A percentile compares a stretch with the other conserved stretches of the same genome.
phyloP scores from a whole-genome alignment of 73 alveolate genomes.

The Paramecium caudatum region DNA sequence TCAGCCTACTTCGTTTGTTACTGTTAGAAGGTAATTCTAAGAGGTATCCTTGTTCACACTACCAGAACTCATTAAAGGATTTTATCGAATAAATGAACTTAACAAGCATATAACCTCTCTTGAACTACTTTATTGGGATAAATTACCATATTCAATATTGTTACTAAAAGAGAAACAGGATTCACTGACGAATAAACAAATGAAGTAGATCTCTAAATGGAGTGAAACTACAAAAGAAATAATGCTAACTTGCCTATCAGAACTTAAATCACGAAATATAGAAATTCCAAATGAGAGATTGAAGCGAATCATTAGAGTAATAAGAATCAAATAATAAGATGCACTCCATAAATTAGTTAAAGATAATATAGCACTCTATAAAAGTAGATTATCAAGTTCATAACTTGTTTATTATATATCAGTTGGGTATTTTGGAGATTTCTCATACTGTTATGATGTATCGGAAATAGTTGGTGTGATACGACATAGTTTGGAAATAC shows the following conservation, averaged over 20 bases:
- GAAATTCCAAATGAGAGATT: not conserved
- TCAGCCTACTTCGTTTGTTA: not conserved
- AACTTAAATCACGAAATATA: not conserved
- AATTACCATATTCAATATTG: not conserved
- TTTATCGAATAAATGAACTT: not conserved
- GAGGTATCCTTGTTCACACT: not conserved
- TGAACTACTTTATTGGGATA: slow-evolving; percentile 48
- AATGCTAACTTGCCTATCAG: not conserved
- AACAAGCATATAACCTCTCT: not conserved
- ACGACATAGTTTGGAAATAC: not conserved
- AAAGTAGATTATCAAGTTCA: no score
- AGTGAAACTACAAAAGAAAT: not conserved
- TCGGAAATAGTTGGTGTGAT: not conserved
- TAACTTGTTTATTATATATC: not conserved
- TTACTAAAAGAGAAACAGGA: slow-evolving; percentile 4
- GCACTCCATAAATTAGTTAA: not conserved
- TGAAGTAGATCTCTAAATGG: not conserved
- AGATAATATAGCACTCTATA: not conserved
- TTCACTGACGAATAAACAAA: not conserved
- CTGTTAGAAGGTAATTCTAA: not conserved
- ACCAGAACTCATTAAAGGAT: not conserved
- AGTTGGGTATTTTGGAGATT: slow-evolving; percentile 31
- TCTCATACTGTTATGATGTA: slow-evolving; percentile 1
- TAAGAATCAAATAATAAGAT: not conserved
- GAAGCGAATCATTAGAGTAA: not conserved